These are phyloP conservation scores for Epichloe sp. DNA, from an alignment of 2,329 filamentous ascomycete species.

Conservation along the genomic window DNA sequence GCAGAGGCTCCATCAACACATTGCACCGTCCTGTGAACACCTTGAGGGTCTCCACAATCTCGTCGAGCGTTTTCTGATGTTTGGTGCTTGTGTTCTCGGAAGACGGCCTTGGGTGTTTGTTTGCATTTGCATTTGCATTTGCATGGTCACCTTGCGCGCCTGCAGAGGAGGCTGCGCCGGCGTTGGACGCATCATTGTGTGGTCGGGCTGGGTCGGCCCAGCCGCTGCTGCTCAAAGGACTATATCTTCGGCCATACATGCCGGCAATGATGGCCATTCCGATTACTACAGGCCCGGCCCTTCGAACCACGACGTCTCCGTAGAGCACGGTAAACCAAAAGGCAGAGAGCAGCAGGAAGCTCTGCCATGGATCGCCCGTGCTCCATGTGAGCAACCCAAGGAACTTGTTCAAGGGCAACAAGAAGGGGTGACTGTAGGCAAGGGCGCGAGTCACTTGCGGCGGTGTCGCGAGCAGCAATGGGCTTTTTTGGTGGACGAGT, in stretches of 20 bases:
- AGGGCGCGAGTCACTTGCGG: slow-evolving; percentile 88
- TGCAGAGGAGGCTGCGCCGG: slow-evolving; percentile 9
- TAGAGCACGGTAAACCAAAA: slow-evolving; percentile 87
- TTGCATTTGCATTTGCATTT: slow-evolving; percentile 12
- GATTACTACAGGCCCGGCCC: slow-evolving; percentile 70
- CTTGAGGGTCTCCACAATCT: slow-evolving; percentile 89
- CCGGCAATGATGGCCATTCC: slow-evolving; percentile 70
- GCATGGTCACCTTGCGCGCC: slow-evolving; percentile 13
- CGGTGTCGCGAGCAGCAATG: slow-evolving; percentile 80
- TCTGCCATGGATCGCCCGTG: slow-evolving; percentile 88
- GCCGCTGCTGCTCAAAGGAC: slow-evolving; percentile 74
- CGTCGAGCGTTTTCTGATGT: slow-evolving; percentile 88
- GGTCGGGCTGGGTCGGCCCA: slow-evolving; percentile 42
- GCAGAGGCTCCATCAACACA: slow-evolving; percentile 75
- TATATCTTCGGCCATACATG: slow-evolving; percentile 87
- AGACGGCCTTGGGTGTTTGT: slow-evolving; percentile 30
- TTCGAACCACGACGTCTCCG: slow-evolving; percentile 68
- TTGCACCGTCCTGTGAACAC: slow-evolving; percentile 87
- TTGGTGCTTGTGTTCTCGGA: slow-evolving; percentile 53
- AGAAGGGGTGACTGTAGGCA: slow-evolving; percentile 90
- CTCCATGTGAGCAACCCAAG: slow-evolving; percentile 88
- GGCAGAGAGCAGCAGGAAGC: slow-evolving; percentile 70
- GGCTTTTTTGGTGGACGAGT: slow-evolving; percentile 96
- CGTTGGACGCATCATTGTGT: slow-evolving; percentile 15
- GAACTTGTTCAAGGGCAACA: slow-evolving; percentile 76